A percentile compares a stretch with the other conserved stretches of the same genome.
phyloP scores from a whole-genome alignment of 768 basidiomycete species.

The Crucibulum laeve region DNA sequence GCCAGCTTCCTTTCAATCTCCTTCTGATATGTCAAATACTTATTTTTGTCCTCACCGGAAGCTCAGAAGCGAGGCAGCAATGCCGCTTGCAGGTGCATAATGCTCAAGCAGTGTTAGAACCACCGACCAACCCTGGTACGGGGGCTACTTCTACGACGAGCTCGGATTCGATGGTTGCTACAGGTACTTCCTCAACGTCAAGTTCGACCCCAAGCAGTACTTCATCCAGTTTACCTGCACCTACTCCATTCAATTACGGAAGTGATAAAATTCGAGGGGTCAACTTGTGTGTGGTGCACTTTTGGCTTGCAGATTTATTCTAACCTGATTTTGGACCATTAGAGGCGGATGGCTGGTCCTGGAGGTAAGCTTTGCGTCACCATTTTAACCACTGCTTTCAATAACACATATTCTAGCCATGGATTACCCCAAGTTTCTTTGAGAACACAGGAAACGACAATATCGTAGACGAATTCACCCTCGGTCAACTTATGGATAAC shows the following conservation, averaged over 20 bases:
- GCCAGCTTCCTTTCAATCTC: background rate
- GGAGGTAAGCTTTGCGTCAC: constrained; percentile 31
- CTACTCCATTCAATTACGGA: constrained; percentile 5
- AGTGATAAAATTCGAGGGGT: constrained; percentile 44
- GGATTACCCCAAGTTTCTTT: constrained; percentile 78
- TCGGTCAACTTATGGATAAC: constrained; percentile 47
- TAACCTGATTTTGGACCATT: constrained; percentile 2
- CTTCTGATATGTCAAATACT: background rate
- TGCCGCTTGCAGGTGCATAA: constrained; percentile 13
- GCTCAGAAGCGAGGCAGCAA: constrained; percentile 10
- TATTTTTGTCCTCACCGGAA: background rate
- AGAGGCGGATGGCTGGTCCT: constrained; percentile 65
- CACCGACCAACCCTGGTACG: constrained; percentile 10
- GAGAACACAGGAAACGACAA: constrained; percentile 50
- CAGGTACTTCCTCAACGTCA: constrained; percentile 4
- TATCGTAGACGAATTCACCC: constrained; percentile 60
- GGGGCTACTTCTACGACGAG: background rate
- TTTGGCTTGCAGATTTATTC: constrained; percentile 2
- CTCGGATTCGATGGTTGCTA: constrained; percentile 5
- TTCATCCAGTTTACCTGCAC: background rate
- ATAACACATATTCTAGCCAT: constrained; percentile 39
- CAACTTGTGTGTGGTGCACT: constrained; percentile 45
- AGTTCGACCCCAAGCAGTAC: constrained; percentile 1
- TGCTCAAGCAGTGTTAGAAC: constrained; percentile 11
- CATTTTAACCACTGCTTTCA: background rate